A percentile compares a stretch with the other conserved stretches of the same genome.
Evolutionary conservation across 2,329 filamentous ascomycete genomes (phyloP).

Genomic region (Lecanosticta acicola): DNA sequence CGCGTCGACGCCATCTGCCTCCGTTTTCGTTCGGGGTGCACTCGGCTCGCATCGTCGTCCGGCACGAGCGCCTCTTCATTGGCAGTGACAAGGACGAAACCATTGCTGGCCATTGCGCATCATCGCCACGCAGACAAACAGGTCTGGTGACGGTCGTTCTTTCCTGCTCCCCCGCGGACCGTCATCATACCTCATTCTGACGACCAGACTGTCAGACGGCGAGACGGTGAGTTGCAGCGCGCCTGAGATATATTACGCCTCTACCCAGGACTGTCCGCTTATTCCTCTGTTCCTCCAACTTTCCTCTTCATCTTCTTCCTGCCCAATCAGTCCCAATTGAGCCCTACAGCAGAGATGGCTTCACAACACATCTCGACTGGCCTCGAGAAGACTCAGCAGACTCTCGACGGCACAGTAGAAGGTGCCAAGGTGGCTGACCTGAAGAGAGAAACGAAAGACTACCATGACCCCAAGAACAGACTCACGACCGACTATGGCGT

Average conservation of each 20-base stretch:
- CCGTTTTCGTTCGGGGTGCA: neutral
- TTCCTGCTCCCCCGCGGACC: neutral
- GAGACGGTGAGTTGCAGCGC: no score
- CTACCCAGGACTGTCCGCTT: no score
- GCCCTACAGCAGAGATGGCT: conserved; percentile 19
- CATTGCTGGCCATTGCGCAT: no score
- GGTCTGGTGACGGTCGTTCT: no score
- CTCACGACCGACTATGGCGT: conserved; percentile 75
- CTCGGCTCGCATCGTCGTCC: neutral
- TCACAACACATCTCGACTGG: conserved; percentile 19
- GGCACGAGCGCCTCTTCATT: neutral
- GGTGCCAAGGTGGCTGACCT: conserved; percentile 58
- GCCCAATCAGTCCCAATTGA: neutral
- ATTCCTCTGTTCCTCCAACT: no score
- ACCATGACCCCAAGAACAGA: conserved; percentile 48
- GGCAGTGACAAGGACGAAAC: no score
- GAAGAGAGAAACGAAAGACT: conserved; percentile 52
- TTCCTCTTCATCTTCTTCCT: neutral
- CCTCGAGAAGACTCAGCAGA: conserved; percentile 26
- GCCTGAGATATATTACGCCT: neutral
- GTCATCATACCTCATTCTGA: neutral
- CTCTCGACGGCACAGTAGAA: conserved; percentile 31
- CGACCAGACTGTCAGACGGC: neutral
- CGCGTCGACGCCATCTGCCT: neutral
- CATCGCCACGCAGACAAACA: no score